A percentile compares a stretch with the other conserved stretches of the same genome.
These are phyloP conservation scores for Sungouiozyma intestinalis DNA, from an alignment of 805 yeast species.

Conservation along the genomic window DNA sequence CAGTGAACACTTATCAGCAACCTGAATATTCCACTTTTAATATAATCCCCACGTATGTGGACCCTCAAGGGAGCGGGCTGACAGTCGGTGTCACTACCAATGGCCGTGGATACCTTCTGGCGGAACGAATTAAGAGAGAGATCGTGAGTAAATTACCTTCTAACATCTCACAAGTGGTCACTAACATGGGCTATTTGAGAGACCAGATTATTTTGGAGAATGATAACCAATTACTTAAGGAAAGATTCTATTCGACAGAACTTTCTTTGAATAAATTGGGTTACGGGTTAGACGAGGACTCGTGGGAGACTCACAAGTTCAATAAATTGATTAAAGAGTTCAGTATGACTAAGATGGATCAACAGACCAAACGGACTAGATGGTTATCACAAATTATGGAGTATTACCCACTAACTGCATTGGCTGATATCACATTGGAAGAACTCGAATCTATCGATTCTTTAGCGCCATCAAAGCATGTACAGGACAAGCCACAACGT, in stretches of 20 bases:
- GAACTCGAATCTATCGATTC: slow-evolving; percentile 10
- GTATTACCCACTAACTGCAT: slow-evolving; percentile 65
- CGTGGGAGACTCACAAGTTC: slow-evolving; percentile 46
- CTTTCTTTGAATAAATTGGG: slow-evolving; percentile 19
- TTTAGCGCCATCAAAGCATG: slow-evolving; percentile 1
- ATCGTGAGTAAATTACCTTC: slow-evolving; percentile 53
- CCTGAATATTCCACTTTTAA: slow-evolving; percentile 68
- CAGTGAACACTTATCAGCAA: slow-evolving; percentile 69
- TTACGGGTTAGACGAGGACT: slow-evolving; percentile 53
- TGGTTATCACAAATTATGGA: slow-evolving; percentile 89
- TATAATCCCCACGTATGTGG: slow-evolving; percentile 55
- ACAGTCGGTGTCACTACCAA: slow-evolving; percentile 77
- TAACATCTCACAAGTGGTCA: slow-evolving; percentile 59
- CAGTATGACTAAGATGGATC: slow-evolving; percentile 40
- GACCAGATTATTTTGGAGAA: slow-evolving; percentile 39
- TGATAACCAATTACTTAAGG: slow-evolving; percentile 15
- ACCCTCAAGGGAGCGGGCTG: slow-evolving; percentile 49
- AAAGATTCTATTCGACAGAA: slow-evolving; percentile 14
- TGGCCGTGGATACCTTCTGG: slow-evolving; percentile 84
- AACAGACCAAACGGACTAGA: slow-evolving; percentile 51
- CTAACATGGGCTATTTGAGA: slow-evolving; percentile 59
- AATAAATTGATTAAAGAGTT: slow-evolving; percentile 56
- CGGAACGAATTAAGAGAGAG: slow-evolving; percentile 70
- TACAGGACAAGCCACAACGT: not conserved
- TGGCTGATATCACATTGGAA: slow-evolving; percentile 49